phyloP scores from a whole-genome alignment of 2,329 filamentous ascomycete species.

The Clonostachys sp. region DNA sequence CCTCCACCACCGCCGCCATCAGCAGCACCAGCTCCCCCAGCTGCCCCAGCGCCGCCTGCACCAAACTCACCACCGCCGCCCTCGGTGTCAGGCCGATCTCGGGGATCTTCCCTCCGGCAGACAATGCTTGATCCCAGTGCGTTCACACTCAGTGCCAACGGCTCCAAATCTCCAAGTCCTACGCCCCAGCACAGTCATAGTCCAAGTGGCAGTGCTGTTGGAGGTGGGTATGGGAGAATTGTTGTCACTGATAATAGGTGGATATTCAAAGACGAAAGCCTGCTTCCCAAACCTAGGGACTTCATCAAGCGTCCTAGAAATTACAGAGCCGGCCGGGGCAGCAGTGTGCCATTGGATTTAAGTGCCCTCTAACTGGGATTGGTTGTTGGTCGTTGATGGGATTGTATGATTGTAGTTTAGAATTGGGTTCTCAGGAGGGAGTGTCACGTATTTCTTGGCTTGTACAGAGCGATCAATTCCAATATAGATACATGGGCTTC shows the following conservation, averaged over 20 bases:
- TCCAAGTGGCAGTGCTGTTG: conserved; percentile 20
- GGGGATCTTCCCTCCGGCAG: conserved; percentile 44
- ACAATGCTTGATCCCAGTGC: conserved; percentile 70
- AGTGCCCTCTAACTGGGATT: neutral
- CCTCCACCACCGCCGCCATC: conserved; percentile 25
- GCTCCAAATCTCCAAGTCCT: conserved; percentile 44
- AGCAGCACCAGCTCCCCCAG: conserved; percentile 16
- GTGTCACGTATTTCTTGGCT: neutral
- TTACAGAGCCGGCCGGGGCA: conserved; percentile 88
- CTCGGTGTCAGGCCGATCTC: conserved; percentile 26
- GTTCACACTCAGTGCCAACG: conserved; percentile 69
- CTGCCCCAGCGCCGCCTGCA: conserved; percentile 19
- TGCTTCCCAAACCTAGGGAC: conserved; percentile 79
- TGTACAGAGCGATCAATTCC: too few relatives aligned
- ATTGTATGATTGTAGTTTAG: neutral
- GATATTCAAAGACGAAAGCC: conserved; percentile 78
- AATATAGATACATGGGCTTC: too few relatives aligned
- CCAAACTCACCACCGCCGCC: conserved; percentile 31
- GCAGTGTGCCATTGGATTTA: conserved; percentile 88
- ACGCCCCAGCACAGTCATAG: conserved; percentile 10
- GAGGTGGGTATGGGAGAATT: conserved; percentile 29
- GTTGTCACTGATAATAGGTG: conserved; percentile 75
- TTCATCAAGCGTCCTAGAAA: conserved; percentile 71
- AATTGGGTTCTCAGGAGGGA: neutral
- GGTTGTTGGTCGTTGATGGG: neutral